phyloP scores from a whole-genome alignment of 352 stramenopile genomes.

The Thraustochytrium striatum region DNA sequence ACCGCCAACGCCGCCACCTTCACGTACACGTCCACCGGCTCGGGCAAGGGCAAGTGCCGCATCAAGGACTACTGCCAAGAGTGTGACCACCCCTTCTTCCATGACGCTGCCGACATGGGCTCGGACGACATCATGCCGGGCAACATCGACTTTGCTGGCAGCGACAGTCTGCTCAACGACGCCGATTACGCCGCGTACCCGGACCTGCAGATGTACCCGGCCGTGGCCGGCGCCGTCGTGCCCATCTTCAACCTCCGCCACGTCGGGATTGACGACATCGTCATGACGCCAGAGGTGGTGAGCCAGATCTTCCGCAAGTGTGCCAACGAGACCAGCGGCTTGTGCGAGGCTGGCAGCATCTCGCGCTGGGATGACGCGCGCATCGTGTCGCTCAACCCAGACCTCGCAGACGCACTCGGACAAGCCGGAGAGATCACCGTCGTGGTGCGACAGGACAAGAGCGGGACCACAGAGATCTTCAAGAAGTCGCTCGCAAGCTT shows the following conservation, averaged over 20 bases:
- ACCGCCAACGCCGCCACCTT: background rate
- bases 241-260: background rate
- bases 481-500: slow-evolving; percentile 14
- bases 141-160: slow-evolving; percentile 3
- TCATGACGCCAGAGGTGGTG: background rate
- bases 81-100: no score
- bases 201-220: slow-evolving; percentile 37
- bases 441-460: slow-evolving; percentile 28
- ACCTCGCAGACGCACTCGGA: background rate
- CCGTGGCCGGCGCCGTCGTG: slow-evolving; percentile 1
- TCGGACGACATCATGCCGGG: background rate
- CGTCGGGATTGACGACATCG: background rate
- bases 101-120: no score
- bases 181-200: background rate
- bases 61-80: background rate
- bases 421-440: slow-evolving; percentile 18
- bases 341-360: background rate
- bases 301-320: background rate
- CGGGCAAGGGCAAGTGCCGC: background rate
- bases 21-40: background rate
- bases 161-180: background rate
- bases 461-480: slow-evolving; percentile 39
- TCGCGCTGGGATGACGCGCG: background rate
- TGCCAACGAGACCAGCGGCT: background rate
- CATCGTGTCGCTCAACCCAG: slow-evolving; percentile 1